Conservation (phyloP, 106 monocot species). For the Apostasia ramifera region DNA sequence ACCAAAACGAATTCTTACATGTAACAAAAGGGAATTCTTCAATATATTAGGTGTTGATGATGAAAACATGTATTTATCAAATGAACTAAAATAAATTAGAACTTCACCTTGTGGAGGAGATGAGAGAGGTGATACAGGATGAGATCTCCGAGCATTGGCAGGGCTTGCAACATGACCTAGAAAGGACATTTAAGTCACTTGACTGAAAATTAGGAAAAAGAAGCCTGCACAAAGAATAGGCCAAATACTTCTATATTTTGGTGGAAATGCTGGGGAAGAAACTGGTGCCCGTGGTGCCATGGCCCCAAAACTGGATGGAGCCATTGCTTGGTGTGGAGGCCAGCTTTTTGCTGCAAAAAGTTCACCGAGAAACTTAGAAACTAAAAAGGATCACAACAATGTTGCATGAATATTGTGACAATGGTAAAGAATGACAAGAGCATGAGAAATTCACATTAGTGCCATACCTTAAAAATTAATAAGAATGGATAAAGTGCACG, state of each 20-base stretch:
- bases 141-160: background rate
- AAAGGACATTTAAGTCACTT: background rate
- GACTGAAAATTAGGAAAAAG: background rate
- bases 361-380: background rate
- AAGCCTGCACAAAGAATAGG: background rate
- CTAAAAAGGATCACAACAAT: too few relatives aligned
- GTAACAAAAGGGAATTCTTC: too few relatives aligned
- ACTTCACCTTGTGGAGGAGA: conserved; percentile 5
- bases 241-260: background rate
- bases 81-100: background rate
- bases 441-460: too few relatives aligned
- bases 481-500: too few relatives aligned
- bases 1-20: too few relatives aligned
- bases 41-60: too few relatives aligned
- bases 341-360: conserved; percentile 1
- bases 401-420: too few relatives aligned
- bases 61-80: too few relatives aligned
- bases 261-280: background rate
- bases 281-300: conserved; percentile 10
- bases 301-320: conserved; percentile 4
- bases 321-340: background rate
- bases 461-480: too few relatives aligned
- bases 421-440: too few relatives aligned
- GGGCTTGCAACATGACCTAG: background rate
- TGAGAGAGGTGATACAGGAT: background rate